Base-by-base conservation (phyloP, 176 grass and related monocot genomes). In the Bolboschoenus planiculmis region DNA sequence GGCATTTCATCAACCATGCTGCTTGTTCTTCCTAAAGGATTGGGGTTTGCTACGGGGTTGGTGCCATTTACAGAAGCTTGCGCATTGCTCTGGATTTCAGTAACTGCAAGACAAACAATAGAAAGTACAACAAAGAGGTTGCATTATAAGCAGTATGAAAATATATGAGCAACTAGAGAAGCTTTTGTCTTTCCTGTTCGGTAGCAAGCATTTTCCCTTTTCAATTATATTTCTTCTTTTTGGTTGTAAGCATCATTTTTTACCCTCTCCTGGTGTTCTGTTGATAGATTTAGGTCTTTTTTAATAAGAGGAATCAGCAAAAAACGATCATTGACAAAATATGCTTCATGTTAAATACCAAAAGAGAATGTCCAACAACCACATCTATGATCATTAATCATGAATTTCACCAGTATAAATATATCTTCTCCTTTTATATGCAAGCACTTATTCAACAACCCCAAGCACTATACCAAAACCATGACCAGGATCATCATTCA, bases 1-100 rank as follows among this genome's bases (percentile, higher is more conserved):
- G 97, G 97, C 97, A 99, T 99, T 68, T 93, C 89, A 64, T 96
- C 97, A 88, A 91, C 85, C 97, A 99, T 93, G 56, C 64, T 93
- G 76, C 84, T 94, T 20, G 84, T 81, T 55, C 61, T 44, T 35
- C 59, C 71, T 78, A 78, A 76, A 24, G 68, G 48, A 39, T 85
- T 83, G 13, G 57, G 27, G 44, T 75, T 57, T 21, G 53, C 7
- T 57, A 33, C 24, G 15, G 24, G 14, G 11, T 11, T 0, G 18
- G 37, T 51, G 7, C 27, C 29, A 10, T 30, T 40, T 8, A 20
- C 46, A 51, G 14, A 5, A 20, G 44, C 18, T 50, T 75, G 43
- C 3, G 14, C 3, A 18, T 18, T 77, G 46, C 44, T 77, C 27
- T 77, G 31, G 53, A 26, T 77, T 26, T 51, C 72, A 51, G 26